These are phyloP conservation scores for Sugiyamaella qingdaonensis DNA, from an alignment of 805 yeast species.

Conservation along the genomic window DNA sequence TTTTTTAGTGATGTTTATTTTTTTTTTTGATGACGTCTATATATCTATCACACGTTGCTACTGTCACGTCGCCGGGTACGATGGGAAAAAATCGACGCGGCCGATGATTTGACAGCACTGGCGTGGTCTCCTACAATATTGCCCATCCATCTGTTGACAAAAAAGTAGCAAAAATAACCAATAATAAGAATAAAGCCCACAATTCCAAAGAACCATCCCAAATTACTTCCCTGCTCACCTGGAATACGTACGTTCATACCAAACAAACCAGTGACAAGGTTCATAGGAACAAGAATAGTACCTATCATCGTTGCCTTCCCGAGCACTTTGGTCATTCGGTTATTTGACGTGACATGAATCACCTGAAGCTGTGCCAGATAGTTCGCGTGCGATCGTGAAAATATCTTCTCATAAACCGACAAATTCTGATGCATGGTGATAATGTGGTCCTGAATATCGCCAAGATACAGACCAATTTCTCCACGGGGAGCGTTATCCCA, in stretches of 20 bases:
- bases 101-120: slow-evolving; percentile 5
- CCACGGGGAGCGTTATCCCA: slow-evolving; percentile 61
- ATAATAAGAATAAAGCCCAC: slow-evolving; percentile 47
- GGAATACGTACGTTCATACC: slow-evolving; percentile 95
- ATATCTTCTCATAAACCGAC: slow-evolving; percentile 85
- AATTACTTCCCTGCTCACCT: slow-evolving; percentile 47
- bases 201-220: slow-evolving; percentile 69
- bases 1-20: too few relatives aligned
- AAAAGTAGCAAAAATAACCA: slow-evolving; percentile 37
- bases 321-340: slow-evolving; percentile 78
- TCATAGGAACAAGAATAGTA: slow-evolving; percentile 85
- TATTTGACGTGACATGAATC: slow-evolving; percentile 81
- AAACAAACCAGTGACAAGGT: slow-evolving; percentile 83
- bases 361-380: slow-evolving; percentile 93
- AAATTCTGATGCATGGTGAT: slow-evolving; percentile 93
- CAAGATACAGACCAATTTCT: slow-evolving; percentile 86
- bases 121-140: not conserved
- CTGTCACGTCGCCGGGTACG: not conserved
- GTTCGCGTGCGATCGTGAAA: slow-evolving; percentile 86
- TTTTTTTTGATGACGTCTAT: not conserved
- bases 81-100: slow-evolving; percentile 13
- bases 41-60: not conserved
- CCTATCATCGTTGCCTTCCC: slow-evolving; percentile 88
- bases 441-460: slow-evolving; percentile 96
- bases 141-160: slow-evolving; percentile 33